These are phyloP conservation scores for Spatholobus suberectus DNA, from an alignment of 306 rosid genomes.

Conservation along the genomic window DNA sequence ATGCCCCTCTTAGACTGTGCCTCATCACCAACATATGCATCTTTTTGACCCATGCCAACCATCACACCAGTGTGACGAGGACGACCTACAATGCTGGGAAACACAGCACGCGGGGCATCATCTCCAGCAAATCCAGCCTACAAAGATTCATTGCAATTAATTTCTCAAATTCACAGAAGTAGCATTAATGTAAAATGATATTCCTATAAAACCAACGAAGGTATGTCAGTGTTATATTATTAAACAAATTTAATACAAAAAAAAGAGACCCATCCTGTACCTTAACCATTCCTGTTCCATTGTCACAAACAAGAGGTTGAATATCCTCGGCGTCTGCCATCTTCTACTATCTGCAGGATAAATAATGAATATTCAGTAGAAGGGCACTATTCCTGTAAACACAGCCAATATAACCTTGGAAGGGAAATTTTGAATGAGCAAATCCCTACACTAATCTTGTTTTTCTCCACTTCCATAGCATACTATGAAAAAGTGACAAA, in stretches of 20 bases:
- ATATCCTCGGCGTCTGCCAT: slow-evolving; percentile 98
- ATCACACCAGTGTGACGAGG: slow-evolving; percentile 99
- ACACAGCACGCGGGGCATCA: slow-evolving; percentile 99
- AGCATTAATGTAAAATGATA: slow-evolving; percentile 7
- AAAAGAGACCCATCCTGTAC: slow-evolving; percentile 40
- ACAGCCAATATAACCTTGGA: not conserved
- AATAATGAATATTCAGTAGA: slow-evolving; percentile 29
- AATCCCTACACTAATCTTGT: not conserved
- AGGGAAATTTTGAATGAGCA: not conserved
- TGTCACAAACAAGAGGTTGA: slow-evolving; percentile 99
- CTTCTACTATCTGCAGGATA: slow-evolving; percentile 55
- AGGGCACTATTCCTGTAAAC: not conserved
- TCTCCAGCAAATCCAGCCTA: slow-evolving; percentile 99
- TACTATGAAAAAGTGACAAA: not conserved
- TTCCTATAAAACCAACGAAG: slow-evolving; percentile 10
- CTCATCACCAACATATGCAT: slow-evolving; percentile 99
- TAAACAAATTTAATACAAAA: not conserved
- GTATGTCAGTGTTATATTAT: not conserved
- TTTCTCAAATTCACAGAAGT: slow-evolving; percentile 19
- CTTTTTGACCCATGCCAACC: slow-evolving; percentile 99
- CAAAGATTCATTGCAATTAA: slow-evolving; percentile 21
- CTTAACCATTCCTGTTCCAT: slow-evolving; percentile 99
- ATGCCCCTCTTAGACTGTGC: slow-evolving; percentile 99
- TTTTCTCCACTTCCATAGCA: slow-evolving; percentile 3
- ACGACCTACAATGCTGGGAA: slow-evolving; percentile 98